A percentile compares a stretch with the other conserved stretches of the same genome.
Conservation (phyloP, 2,329 filamentous ascomycete species). For the Sporothrix inflata region DNA sequence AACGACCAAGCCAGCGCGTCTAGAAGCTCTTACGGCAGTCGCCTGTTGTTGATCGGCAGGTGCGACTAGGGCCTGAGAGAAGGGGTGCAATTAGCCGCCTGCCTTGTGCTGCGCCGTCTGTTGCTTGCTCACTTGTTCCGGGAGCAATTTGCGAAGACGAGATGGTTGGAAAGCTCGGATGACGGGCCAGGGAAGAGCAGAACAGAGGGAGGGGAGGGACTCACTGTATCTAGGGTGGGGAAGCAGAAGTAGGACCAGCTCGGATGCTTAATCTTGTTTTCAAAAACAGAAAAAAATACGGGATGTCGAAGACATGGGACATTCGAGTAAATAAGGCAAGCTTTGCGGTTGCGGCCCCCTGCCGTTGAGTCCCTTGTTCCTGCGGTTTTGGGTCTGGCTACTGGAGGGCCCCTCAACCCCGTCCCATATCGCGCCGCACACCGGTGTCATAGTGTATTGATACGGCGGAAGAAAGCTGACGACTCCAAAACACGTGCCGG, state of each 20-base stretch:
- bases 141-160: not conserved
- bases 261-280: not conserved
- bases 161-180: constrained; percentile 7
- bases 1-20: not conserved
- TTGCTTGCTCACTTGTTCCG: not conserved
- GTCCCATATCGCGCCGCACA: not conserved
- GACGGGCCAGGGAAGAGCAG: not conserved
- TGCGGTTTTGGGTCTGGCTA: not conserved
- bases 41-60: constrained; percentile 16
- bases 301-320: not conserved
- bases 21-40: constrained; percentile 1
- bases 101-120: constrained; percentile 16
- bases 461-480: constrained; percentile 5
- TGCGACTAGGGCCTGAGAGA: constrained; percentile 3
- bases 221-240: not conserved
- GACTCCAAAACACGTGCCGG: constrained; percentile 22
- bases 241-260: not conserved
- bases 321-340: constrained; percentile 13
- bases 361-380: not conserved
- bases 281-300: not conserved
- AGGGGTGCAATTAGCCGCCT: constrained; percentile 17
- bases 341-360: not conserved
- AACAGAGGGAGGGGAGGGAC: not conserved
- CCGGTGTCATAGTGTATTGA: not conserved
- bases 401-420: not conserved